These are phyloP conservation scores for Scheffersomyces coipomensis DNA, from an alignment of 805 yeast species.

Conservation along the genomic window DNA sequence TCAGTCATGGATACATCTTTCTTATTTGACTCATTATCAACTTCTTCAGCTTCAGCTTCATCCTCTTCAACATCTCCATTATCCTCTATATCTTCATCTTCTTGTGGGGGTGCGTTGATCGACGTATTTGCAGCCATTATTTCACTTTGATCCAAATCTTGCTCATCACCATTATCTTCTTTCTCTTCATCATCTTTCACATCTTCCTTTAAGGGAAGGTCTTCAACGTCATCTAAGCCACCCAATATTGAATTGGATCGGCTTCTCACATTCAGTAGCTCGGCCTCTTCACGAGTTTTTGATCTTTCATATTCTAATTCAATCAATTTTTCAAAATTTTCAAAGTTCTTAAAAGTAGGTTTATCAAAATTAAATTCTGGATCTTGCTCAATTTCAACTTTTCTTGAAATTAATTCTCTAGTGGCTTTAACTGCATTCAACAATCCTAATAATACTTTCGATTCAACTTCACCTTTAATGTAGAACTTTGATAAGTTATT, in stretches of 20 bases:
- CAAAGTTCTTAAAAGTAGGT: slow-evolving; percentile 27
- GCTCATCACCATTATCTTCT: neutral
- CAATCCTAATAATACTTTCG: slow-evolving; percentile 29
- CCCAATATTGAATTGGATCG: slow-evolving; percentile 5
- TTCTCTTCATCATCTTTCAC: slow-evolving; percentile 7
- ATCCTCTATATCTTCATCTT: slow-evolving; percentile 1
- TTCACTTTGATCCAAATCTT: neutral
- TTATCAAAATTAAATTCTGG: slow-evolving; percentile 33
- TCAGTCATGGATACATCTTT: slow-evolving; percentile 11
- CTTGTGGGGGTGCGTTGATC: no score
- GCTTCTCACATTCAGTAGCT: slow-evolving; percentile 1
- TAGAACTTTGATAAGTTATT: slow-evolving; percentile 48
- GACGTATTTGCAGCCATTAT: neutral
- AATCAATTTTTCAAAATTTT: slow-evolving; percentile 26
- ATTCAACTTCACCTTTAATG: slow-evolving; percentile 26
- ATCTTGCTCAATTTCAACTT: slow-evolving; percentile 13
- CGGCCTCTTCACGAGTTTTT: slow-evolving; percentile 15
- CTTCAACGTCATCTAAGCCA: slow-evolving; percentile 9
- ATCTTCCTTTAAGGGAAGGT: neutral
- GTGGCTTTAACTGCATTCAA: slow-evolving; percentile 34
- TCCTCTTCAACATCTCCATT: neutral
- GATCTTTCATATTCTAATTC: slow-evolving; percentile 23
- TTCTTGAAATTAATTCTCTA: slow-evolving; percentile 17
- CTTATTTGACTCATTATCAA: slow-evolving; percentile 18
- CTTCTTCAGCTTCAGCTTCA: slow-evolving; percentile 18